Evolutionary conservation across 2,329 filamentous ascomycete species (phyloP), one percentile per base, ranked within the genome.

Genomic region (Fusarium cicatricum): DNA sequence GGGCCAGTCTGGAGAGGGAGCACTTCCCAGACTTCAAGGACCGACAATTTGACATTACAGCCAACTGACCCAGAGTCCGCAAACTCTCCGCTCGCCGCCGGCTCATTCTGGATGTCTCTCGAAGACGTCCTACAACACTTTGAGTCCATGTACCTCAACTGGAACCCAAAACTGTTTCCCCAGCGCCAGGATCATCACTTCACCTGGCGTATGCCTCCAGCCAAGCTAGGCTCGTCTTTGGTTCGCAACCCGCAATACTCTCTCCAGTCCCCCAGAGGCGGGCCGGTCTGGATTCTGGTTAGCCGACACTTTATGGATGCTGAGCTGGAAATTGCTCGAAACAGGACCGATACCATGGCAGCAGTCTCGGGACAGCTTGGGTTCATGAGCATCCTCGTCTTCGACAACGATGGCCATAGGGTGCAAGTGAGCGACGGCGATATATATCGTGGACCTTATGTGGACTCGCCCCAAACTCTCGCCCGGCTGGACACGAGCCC

Each of bases 101-200:
- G 92, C n/a, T 91, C 90, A 1, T 96, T 97, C 70, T 98, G 95
- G 94, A 96, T 98, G 76, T 87, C 89, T 19, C 86, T 95, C 23
- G 90, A 96, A 65, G 90, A 92, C 62, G 87, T 97, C 4, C 84
- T 91, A 31, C 92, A 97, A 68, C 88, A 97, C 70, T 99, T 97
- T 61, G 92, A 98, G 72, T 96, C 93, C 15, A 85, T 99, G 64
- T 99, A 98, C 73, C 81, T 99, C 49, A 99, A 98, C 75, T 99
- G 95, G 95, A 97, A 97, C 63, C 93, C 95, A 0, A 83, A 84
- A 1, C 79, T 97, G 1, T 99, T 99, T 75, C 79, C 80, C 2
- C 78, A 90, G 70, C 87, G 93, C 9, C 89, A 97, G 72, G 93
- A 99, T 67, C 86, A 93, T 51, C 95, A 99, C 74, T 96, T 98